A percentile compares a stretch with the other conserved stretches of the same genome.
Conservation (phyloP, 2,329 filamentous ascomycete genomes). For the Didymella segeticola region DNA sequence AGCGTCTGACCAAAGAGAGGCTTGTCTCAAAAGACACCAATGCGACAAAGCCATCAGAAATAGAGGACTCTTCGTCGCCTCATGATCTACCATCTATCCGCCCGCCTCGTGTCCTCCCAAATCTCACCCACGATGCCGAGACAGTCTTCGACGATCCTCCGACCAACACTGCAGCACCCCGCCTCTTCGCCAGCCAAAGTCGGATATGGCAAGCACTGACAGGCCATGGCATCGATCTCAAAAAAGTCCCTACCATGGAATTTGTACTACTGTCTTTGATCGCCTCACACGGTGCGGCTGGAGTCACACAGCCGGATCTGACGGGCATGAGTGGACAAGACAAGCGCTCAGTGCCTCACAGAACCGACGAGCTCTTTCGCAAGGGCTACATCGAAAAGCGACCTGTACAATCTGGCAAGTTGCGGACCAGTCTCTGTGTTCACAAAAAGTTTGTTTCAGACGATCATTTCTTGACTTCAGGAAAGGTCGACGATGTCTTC, state of each 20-base stretch:
- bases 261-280: constrained; percentile 66
- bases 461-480: constrained; percentile 34
- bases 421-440: constrained; percentile 63
- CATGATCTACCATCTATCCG: neutral
- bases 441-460: constrained; percentile 58
- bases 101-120: constrained; percentile 22
- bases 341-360: constrained; percentile 68
- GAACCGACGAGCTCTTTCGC: constrained; percentile 62
- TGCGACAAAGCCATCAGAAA: neutral
- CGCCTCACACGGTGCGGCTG: constrained; percentile 59
- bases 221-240: constrained; percentile 64
- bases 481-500: constrained; percentile 45
- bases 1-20: constrained; percentile 24
- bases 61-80: neutral
- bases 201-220: constrained; percentile 66
- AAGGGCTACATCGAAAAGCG: constrained; percentile 69
- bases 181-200: constrained; percentile 58
- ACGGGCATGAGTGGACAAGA: constrained; percentile 65
- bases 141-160: constrained; percentile 39
- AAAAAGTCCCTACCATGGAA: constrained; percentile 60
- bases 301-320: constrained; percentile 65
- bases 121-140: constrained; percentile 1
- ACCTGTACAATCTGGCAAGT: constrained; percentile 48
- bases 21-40: neutral
- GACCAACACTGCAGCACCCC: constrained; percentile 29